Percentiles rank a stretch among this genome's conserved stretches.
Evolutionary conservation across 1,284 basidiomycete species (phyloP).

Genomic region (Chondrostereum purpureum): DNA sequence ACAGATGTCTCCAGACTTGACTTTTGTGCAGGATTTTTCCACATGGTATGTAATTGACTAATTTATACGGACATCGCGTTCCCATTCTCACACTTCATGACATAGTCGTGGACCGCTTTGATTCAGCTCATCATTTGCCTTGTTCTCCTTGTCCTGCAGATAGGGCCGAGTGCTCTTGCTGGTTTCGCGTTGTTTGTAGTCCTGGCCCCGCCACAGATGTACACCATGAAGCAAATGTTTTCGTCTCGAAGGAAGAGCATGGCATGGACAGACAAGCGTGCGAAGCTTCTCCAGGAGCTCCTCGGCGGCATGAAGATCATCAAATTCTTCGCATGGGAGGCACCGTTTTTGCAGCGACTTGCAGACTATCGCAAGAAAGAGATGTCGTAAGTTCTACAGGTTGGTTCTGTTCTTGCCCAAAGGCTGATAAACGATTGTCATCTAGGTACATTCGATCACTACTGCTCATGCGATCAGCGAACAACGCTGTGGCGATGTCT

Average conservation of each 20-base stretch:
- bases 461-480: conserved; percentile 66
- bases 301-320: conserved; percentile 84
- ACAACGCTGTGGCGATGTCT: conserved; percentile 62
- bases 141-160: conserved; percentile 58
- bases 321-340: conserved; percentile 84
- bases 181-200: conserved; percentile 80
- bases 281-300: conserved; percentile 78
- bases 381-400: conserved; percentile 53
- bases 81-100: no score
- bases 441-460: conserved; percentile 69
- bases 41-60: conserved; percentile 53
- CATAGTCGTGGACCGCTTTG: conserved; percentile 62
- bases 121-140: conserved; percentile 70
- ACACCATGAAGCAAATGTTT: conserved; percentile 75
- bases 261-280: conserved; percentile 87
- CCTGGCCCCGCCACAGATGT: conserved; percentile 51
- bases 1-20: conserved; percentile 91
- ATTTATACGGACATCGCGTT: background rate
- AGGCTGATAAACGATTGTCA: no score
- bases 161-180: conserved; percentile 78
- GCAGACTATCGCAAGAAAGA: conserved; percentile 69
- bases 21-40: conserved; percentile 82
- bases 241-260: conserved; percentile 70
- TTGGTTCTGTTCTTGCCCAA: background rate
- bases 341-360: conserved; percentile 69